phyloP scores from a whole-genome alignment of 192 early-diverging fungal species.

The Backusella parvicylindrica region DNA sequence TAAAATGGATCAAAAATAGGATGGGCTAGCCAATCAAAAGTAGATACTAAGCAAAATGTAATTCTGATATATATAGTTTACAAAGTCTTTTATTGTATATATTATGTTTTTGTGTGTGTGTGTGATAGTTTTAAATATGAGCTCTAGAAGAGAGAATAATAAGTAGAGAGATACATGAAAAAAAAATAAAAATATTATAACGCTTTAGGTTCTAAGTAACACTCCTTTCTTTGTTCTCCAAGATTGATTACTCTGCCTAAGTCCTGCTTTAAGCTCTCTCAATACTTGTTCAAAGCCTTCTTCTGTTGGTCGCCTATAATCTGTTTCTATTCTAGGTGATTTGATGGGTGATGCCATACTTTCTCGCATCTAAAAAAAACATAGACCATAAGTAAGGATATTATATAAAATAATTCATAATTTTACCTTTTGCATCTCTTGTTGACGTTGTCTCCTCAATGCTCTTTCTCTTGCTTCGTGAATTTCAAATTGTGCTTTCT shows the following conservation, averaged over 20 bases:
- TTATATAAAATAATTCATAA: neutral
- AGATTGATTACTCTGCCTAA: conserved; percentile 16
- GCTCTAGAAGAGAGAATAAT: neutral
- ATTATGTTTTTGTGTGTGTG: neutral
- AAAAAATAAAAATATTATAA: neutral
- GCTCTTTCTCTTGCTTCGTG: conserved; percentile 29
- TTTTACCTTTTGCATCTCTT: conserved; percentile 13
- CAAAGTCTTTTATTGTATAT: neutral
- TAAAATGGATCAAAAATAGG: no score
- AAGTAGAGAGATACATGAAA: conserved; percentile 3
- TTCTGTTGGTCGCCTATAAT: neutral
- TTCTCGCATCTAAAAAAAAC: conserved; percentile 6
- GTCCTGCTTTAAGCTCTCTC: conserved; percentile 22
- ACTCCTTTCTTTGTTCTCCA: neutral
- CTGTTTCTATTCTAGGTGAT: neutral
- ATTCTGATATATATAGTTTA: neutral
- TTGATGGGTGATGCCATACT: neutral
- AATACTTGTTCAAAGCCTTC: conserved; percentile 24
- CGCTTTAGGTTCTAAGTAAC: neutral
- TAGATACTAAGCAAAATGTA: no score
- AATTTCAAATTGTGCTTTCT: conserved; percentile 26
- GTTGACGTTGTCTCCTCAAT: conserved; percentile 17
- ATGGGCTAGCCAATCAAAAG: no score
- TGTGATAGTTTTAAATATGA: neutral
- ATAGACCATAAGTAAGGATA: neutral